A percentile compares a stretch with the other conserved stretches of the same genome.
Conservation (phyloP, 768 basidiomycete species). For the Thelephora ganbajun region DNA sequence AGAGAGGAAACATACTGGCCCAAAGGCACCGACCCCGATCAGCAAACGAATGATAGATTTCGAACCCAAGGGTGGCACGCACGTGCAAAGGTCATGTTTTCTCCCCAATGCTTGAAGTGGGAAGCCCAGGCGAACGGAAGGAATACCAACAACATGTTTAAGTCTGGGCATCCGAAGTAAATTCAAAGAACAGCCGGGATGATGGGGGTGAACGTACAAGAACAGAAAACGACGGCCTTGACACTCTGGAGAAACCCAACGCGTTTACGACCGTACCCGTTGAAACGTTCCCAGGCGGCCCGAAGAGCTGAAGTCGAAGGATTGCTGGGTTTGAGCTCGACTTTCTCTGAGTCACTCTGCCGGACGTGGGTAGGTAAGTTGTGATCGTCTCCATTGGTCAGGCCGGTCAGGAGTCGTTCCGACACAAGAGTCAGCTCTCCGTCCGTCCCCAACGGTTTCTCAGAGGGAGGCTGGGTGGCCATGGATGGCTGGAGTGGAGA, state of each 20-base stretch:
- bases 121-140: conserved; percentile 50
- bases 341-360: too few relatives aligned
- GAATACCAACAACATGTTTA: conserved; percentile 43
- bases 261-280: conserved; percentile 2
- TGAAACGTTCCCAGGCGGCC: conserved; percentile 4
- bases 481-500: too few relatives aligned
- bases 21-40: not conserved
- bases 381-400: too few relatives aligned
- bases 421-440: too few relatives aligned
- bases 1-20: conserved; percentile 45
- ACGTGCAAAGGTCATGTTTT: conserved; percentile 31
- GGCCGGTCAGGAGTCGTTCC: too few relatives aligned
- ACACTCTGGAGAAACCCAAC: conserved; percentile 2
- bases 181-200: not conserved
- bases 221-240: conserved; percentile 1
- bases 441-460: too few relatives aligned
- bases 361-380: too few relatives aligned
- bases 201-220: not conserved
- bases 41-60: not conserved
- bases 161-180: conserved; percentile 22
- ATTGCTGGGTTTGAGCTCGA: not conserved
- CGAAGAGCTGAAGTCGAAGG: not conserved
- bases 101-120: conserved; percentile 30
- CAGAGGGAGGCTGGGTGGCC: too few relatives aligned
- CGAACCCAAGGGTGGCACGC: conserved; percentile 12